Conservation (phyloP, 2,329 filamentous ascomycete species). For the Talaromyces amestolkiae region DNA sequence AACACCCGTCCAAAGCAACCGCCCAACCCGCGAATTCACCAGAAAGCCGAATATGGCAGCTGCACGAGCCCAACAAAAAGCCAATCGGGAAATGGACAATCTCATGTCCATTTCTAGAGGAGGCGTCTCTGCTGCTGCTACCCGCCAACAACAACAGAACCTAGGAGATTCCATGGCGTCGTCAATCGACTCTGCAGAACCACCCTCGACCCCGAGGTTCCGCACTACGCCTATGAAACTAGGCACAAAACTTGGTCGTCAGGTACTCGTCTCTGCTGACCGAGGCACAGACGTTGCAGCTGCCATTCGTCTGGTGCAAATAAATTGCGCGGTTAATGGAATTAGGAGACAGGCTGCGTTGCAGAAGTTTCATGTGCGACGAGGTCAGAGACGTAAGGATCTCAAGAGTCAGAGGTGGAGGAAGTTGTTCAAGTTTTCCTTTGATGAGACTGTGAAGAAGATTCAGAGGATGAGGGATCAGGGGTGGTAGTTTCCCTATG, state of each 20-base stretch:
- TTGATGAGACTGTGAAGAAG: slow-evolving; percentile 41
- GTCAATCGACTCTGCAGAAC: neutral
- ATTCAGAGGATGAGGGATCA: slow-evolving; percentile 47
- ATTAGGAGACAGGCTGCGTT: slow-evolving; percentile 30
- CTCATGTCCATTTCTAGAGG: neutral
- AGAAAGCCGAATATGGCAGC: neutral
- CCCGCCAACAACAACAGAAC: neutral
- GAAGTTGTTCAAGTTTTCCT: slow-evolving; percentile 46
- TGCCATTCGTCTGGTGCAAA: slow-evolving; percentile 30
- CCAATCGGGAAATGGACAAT: neutral
- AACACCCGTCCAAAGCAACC: neutral
- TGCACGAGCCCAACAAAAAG: neutral
- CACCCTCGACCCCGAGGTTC: neutral
- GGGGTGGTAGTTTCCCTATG: slow-evolving; percentile 40
- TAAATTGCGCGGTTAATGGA: slow-evolving; percentile 32
- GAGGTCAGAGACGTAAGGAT: slow-evolving; percentile 43
- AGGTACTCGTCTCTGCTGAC: slow-evolving; percentile 36
- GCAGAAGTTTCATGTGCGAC: slow-evolving; percentile 44
- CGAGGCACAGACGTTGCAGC: slow-evolving; percentile 30
- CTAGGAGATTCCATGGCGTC: neutral
- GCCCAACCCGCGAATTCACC: neutral
- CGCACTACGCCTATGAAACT: slow-evolving; percentile 28
- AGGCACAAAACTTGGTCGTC: slow-evolving; percentile 37
- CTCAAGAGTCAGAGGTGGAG: slow-evolving; percentile 41
- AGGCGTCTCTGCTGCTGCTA: neutral